Evolutionary conservation across 169 alveolate genomes (phyloP).

Genomic region (Plasmodium knowlesi): DNA sequence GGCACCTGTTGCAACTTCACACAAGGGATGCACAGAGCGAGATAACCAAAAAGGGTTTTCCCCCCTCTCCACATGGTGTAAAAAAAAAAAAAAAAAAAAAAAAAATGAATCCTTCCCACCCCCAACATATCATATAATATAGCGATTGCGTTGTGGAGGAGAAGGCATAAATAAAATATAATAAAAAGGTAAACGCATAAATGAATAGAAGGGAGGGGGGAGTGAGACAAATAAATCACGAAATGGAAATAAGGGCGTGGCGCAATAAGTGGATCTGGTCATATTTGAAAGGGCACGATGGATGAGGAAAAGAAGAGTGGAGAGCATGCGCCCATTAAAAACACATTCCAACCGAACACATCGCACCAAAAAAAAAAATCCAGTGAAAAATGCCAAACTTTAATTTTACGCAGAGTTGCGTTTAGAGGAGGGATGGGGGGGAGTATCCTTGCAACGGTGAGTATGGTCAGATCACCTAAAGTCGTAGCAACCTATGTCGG

Average conservation of each 20-base stretch:
- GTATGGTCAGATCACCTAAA: neutral
- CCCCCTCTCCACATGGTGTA: neutral
- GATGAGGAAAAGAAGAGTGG: neutral
- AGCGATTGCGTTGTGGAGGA: neutral
- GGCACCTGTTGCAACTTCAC: no score
- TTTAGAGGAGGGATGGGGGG: neutral
- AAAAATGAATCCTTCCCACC: neutral
- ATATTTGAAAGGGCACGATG: no score
- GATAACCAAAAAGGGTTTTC: neutral
- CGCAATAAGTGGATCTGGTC: neutral
- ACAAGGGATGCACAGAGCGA: neutral
- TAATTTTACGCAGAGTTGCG: neutral
- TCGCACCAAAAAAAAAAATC: neutral
- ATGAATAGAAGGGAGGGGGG: neutral
- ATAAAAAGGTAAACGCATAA: neutral
- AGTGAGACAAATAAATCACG: neutral
- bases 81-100: no score
- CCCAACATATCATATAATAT: neutral
- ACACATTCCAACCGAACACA: neutral
- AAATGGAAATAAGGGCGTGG: neutral
- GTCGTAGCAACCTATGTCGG: slow-evolving; percentile 16
- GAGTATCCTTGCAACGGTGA: neutral
- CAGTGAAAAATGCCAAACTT: neutral
- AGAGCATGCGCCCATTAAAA: neutral
- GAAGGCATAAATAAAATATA: neutral